Base-by-base conservation (phyloP, 352 stramenopile genomes). In the Pythium plurisporium region DNA sequence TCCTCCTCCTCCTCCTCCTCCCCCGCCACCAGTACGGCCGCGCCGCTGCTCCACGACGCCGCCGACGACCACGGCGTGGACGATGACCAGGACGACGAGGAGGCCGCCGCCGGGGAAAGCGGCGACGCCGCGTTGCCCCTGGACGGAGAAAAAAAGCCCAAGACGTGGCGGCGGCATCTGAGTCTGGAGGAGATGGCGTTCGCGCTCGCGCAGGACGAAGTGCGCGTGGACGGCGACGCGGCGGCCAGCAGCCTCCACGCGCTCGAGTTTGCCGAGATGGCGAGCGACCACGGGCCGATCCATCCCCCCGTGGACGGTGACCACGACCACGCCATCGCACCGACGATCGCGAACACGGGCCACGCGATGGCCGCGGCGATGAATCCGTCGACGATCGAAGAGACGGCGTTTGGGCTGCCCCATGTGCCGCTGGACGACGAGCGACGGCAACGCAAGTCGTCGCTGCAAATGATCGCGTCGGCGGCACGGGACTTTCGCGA, bases 381-480 rank as follows among this genome's bases (percentile, higher is more conserved):
- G 43, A 37, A 26, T n/a, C 43, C 10, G 43, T 36, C 54, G 25
- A 20, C 36, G 5, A 44, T 62, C 20, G 45, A 56, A 25, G 55
- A 62, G 27, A 62, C 45, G 36, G 55, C 45, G 5, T 62, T 62
- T 14, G 55, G 55, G 4, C 25, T 63, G 38, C 55, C 55, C 12
- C 37, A 52, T 15, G 31, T 63, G 25, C 27, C 29, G 7, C 20
- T 55, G 6, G 5, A 23, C 15, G 46, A 49, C 22, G 15, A 33
- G 1, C 20, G 26, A 7, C 34, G 25, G 31, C 3, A 45, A 9
- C 55, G 46, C 22, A 31, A 36, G 38, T 63, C 55, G 45, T 63
- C 55, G 55, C 47, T 63, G 15, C 55, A 63, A 30, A 63, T 62
- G 55, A 55, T 62, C 55, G 36, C 55, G 15, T 17, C 55, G 0